These are phyloP conservation scores for Starmerella stigmatis DNA, from an alignment of 805 yeast genomes.

Conservation along the genomic window DNA sequence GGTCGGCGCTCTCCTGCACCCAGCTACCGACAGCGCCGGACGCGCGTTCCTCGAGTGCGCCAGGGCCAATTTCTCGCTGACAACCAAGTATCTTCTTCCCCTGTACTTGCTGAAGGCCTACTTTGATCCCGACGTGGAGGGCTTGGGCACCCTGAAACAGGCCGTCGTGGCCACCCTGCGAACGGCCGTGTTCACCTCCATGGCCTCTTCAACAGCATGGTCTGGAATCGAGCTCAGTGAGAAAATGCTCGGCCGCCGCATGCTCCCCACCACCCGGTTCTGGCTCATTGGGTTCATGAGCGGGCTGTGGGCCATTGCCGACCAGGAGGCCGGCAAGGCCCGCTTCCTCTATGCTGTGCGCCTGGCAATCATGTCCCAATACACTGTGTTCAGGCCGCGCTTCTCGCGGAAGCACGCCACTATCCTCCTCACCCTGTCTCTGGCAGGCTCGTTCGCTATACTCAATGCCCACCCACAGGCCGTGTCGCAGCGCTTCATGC, in stretches of 20 bases:
- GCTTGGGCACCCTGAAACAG: not conserved
- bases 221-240: conserved; percentile 33
- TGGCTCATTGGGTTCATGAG: conserved; percentile 34
- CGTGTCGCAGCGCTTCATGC: conserved; percentile 21
- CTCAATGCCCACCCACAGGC: conserved; percentile 20
- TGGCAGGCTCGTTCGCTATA: conserved; percentile 24
- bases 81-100: conserved; percentile 27
- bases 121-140: conserved; percentile 4
- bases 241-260: conserved; percentile 27
- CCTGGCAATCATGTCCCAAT: conserved; percentile 32
- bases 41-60: conserved; percentile 25
- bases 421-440: conserved; percentile 28
- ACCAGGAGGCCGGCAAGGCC: conserved; percentile 29
- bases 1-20: conserved; percentile 31
- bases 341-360: conserved; percentile 31
- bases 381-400: conserved; percentile 28
- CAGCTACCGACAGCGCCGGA: conserved; percentile 24
- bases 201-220: conserved; percentile 33
- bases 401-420: conserved; percentile 28
- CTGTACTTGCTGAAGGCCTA: conserved; percentile 23
- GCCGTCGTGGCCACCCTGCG: conserved; percentile 26
- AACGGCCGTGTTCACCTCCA: conserved; percentile 15
- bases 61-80: conserved; percentile 22
- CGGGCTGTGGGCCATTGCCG: conserved; percentile 35
- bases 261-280: conserved; percentile 30